These are phyloP conservation scores for Mrakia hoshinonis DNA, from an alignment of 768 basidiomycete species.

Conservation along the genomic window DNA sequence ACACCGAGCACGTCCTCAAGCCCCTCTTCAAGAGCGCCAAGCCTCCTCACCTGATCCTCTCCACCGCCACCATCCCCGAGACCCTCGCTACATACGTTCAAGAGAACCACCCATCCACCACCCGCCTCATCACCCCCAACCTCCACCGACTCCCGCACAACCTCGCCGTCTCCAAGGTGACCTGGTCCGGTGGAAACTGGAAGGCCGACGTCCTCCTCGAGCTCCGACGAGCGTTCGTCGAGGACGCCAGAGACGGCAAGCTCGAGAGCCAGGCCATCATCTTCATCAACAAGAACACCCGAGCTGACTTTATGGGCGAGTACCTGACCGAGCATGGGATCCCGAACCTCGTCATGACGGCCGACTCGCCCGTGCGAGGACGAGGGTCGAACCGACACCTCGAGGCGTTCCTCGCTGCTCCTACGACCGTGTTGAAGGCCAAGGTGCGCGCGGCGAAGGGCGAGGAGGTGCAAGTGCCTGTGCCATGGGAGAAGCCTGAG, in stretches of 20 bases:
- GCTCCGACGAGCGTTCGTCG: slow-evolving; percentile 63
- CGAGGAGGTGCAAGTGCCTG: background rate
- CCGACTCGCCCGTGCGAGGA: slow-evolving; percentile 51
- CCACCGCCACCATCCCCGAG: slow-evolving; percentile 78
- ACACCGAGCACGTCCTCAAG: slow-evolving; percentile 46
- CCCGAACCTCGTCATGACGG: slow-evolving; percentile 50
- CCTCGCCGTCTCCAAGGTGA: slow-evolving; percentile 62
- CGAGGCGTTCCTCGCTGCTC: slow-evolving; percentile 55
- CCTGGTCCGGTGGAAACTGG: slow-evolving; percentile 71
- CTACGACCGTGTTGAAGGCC: background rate
- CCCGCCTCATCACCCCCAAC: slow-evolving; percentile 60
- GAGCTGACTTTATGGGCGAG: slow-evolving; percentile 55
- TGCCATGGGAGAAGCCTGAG: slow-evolving; percentile 27
- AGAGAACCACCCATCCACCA: slow-evolving; percentile 32
- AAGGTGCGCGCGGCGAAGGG: background rate
- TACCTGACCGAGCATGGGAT: slow-evolving; percentile 58
- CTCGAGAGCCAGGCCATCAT: slow-evolving; percentile 61
- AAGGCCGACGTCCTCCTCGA: slow-evolving; percentile 69
- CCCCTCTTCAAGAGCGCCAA: slow-evolving; percentile 28
- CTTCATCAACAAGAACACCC: slow-evolving; percentile 69
- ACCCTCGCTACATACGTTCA: slow-evolving; percentile 42
- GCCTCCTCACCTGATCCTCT: slow-evolving; percentile 71
- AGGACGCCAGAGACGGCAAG: slow-evolving; percentile 38
- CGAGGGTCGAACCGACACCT: slow-evolving; percentile 68
- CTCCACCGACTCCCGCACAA: slow-evolving; percentile 67